Conservation (phyloP, 140 eudicot species). For the Oenanthe javanica region DNA sequence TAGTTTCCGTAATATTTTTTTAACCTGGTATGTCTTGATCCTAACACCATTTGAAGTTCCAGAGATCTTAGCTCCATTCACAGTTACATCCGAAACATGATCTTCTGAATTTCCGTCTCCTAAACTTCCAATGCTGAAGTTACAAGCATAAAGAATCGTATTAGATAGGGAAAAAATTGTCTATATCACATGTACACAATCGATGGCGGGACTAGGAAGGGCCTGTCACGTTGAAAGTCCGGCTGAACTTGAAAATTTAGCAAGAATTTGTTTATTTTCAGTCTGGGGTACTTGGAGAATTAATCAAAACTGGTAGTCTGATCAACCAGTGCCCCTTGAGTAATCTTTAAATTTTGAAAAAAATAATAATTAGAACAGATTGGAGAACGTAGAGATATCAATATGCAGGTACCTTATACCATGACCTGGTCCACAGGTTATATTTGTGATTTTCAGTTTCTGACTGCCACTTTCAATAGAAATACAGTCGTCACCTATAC, state of each 20-base stretch:
- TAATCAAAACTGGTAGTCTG: too few relatives aligned
- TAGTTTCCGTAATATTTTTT: background rate
- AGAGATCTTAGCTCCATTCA: conserved; percentile 53
- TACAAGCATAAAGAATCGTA: background rate
- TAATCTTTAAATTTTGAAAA: too few relatives aligned
- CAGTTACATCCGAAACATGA: conserved; percentile 56
- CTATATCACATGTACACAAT: background rate
- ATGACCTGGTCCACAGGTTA: conserved; percentile 95
- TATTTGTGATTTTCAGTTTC: conserved; percentile 41
- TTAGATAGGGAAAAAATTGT: background rate
- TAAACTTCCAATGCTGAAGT: conserved; percentile 55
- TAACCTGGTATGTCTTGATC: conserved; percentile 90
- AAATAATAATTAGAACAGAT: background rate
- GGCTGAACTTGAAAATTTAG: too few relatives aligned
- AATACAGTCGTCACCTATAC: conserved; percentile 64
- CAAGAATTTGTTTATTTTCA: too few relatives aligned
- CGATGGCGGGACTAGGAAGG: too few relatives aligned
- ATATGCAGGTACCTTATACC: conserved; percentile 62
- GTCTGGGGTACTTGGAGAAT: too few relatives aligned
- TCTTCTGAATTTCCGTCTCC: conserved; percentile 63
- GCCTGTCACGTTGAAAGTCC: too few relatives aligned
- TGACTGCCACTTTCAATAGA: conserved; percentile 63
- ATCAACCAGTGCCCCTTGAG: too few relatives aligned
- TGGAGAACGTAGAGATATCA: background rate
- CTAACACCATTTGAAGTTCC: conserved; percentile 80